Percentiles rank a stretch among this genome's conserved stretches.
Evolutionary conservation across 768 basidiomycete genomes (phyloP).

Genomic region (Cubamyces sp.): DNA sequence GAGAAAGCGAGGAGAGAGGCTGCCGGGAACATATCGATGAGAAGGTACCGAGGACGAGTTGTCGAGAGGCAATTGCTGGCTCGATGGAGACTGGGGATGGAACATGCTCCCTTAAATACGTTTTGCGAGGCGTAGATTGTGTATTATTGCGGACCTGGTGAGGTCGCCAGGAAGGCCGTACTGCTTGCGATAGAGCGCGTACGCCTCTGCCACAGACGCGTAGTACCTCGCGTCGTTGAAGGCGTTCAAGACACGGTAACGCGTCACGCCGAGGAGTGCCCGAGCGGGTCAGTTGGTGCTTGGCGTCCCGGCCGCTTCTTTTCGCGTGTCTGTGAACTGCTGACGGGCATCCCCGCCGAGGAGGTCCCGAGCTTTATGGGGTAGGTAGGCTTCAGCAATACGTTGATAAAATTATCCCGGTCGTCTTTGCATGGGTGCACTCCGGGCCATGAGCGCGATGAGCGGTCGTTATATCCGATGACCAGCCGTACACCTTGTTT

Average conservation of each 20-base stretch:
- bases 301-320: background rate
- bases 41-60: conserved; percentile 14
- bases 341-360: conserved; percentile 16
- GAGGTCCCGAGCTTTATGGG: conserved; percentile 8
- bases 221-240: conserved; percentile 9
- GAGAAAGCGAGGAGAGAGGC: conserved; percentile 35
- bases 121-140: background rate
- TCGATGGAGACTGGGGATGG: conserved; percentile 18
- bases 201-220: conserved; percentile 7
- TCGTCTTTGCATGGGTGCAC: conserved; percentile 1
- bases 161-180: background rate
- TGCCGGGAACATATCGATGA: conserved; percentile 34
- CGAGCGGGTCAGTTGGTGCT: conserved; percentile 1
- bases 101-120: conserved; percentile 10
- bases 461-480: conserved; percentile 7
- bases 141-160: background rate
- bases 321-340: background rate
- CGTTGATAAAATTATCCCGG: background rate
- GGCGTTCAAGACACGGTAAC: conserved; percentile 4
- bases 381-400: conserved; percentile 4
- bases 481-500: background rate
- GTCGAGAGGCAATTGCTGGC: conserved; percentile 22
- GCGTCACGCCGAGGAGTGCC: conserved; percentile 12
- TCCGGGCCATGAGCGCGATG: background rate
- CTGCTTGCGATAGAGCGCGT: conserved; percentile 4